Conservation (phyloP, 2,329 filamentous ascomycete genomes). For the Trichoderma lentiforme region DNA sequence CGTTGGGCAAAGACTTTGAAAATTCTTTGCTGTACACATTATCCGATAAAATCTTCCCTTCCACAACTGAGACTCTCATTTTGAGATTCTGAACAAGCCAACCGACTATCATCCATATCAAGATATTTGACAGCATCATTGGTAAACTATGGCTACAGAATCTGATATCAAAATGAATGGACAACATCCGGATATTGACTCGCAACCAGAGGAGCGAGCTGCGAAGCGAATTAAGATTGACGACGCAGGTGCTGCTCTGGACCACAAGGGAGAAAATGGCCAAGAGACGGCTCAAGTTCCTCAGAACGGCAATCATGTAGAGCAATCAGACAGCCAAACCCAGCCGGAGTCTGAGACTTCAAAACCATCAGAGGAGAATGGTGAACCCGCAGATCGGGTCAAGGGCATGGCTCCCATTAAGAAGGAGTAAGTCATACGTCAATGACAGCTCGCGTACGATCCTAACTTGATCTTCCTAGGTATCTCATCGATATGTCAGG, state of each 20-base stretch:
- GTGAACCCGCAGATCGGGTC: slow-evolving; percentile 30
- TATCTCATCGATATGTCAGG: slow-evolving; percentile 40
- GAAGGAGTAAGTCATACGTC: slow-evolving; percentile 56
- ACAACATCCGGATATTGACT: slow-evolving; percentile 19
- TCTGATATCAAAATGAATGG: slow-evolving; percentile 25
- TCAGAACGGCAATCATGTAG: slow-evolving; percentile 22
- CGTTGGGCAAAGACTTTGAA: not conserved
- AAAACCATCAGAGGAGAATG: slow-evolving; percentile 15
- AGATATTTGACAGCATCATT: not conserved
- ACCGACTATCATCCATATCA: not conserved
- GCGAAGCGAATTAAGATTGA: slow-evolving; percentile 60
- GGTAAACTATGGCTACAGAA: slow-evolving; percentile 29
- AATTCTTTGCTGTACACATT: not conserved
- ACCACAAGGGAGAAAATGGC: slow-evolving; percentile 1
- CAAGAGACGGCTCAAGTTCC: slow-evolving; percentile 22
- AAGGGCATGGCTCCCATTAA: slow-evolving; percentile 70
- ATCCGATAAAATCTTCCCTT: not conserved
- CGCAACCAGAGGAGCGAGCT: slow-evolving; percentile 39
- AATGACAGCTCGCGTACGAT: slow-evolving; percentile 6
- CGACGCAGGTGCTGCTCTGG: slow-evolving; percentile 23
- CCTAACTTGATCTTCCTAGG: slow-evolving; percentile 26
- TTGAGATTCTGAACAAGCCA: not conserved
- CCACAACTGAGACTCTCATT: not conserved
- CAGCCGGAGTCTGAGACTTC: slow-evolving; percentile 10
- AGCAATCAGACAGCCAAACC: slow-evolving; percentile 22